Evolutionary conservation across 1,284 basidiomycete genomes (phyloP).

Genomic region (Naganishia sp.): DNA sequence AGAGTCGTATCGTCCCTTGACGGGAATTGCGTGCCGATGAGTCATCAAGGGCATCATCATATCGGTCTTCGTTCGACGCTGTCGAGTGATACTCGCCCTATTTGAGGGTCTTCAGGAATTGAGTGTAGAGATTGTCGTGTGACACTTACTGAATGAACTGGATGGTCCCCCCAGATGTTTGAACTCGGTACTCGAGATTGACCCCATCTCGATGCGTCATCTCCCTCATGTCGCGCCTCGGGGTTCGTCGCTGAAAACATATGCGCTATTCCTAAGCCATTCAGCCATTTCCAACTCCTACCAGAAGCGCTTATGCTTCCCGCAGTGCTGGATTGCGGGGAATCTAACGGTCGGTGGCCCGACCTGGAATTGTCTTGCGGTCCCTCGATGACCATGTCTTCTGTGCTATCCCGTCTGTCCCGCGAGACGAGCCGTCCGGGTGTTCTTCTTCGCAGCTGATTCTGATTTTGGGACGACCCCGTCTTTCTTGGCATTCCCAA

Average conservation of each 20-base stretch:
- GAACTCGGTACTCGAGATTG: constrained; percentile 16
- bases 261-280: constrained; percentile 19
- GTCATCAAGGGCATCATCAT: not conserved
- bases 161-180: constrained; percentile 25
- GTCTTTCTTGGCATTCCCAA: constrained; percentile 4
- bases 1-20: constrained; percentile 10
- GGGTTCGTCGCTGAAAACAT: not conserved
- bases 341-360: not conserved
- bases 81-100: not conserved
- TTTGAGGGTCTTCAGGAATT: no score
- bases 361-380: not conserved
- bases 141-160: no score
- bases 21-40: not conserved
- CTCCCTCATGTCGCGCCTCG: not conserved
- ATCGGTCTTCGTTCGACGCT: not conserved
- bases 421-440: not conserved
- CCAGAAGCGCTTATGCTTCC: not conserved
- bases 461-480: not conserved
- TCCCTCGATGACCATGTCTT: not conserved
- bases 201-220: not conserved
- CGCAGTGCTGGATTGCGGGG: not conserved
- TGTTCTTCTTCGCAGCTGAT: constrained; percentile 17
- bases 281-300: constrained; percentile 16
- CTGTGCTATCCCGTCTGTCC: not conserved
- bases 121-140: no score